These are phyloP conservation scores for Symbiodinium natans DNA, from an alignment of 73 alveolate genomes.

Conservation along the genomic window DNA sequence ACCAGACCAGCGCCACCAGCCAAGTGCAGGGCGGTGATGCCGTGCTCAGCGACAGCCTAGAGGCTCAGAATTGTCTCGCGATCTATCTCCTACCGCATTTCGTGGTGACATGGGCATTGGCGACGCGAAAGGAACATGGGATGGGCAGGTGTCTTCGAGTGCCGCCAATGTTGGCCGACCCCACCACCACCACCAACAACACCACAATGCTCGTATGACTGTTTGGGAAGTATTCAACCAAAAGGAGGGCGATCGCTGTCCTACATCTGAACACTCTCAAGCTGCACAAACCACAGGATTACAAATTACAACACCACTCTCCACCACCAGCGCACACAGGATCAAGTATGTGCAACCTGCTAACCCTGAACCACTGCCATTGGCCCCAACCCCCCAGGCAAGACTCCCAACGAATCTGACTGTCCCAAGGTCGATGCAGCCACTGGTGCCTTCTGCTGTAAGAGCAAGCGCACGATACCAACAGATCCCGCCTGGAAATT, in stretches of 20 bases:
- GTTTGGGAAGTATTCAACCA: too few relatives aligned
- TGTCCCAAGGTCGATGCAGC: background rate
- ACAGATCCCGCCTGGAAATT: background rate
- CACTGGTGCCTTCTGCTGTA: background rate
- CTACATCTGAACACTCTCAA: background rate
- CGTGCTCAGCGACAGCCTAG: slow-evolving; percentile 48
- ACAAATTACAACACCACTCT: background rate
- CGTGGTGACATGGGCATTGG: too few relatives aligned
- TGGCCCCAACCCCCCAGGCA: background rate
- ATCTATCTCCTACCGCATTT: too few relatives aligned
- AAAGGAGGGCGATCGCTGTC: background rate
- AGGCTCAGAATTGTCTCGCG: too few relatives aligned
- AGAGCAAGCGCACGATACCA: background rate
- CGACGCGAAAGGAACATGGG: too few relatives aligned
- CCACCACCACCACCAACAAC: too few relatives aligned
- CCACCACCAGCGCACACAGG: background rate
- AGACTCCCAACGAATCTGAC: too few relatives aligned
- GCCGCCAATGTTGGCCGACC: too few relatives aligned
- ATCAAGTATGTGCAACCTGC: background rate
- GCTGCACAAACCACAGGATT: too few relatives aligned
- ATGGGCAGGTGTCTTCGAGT: too few relatives aligned
- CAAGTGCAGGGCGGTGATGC: slow-evolving; percentile 36
- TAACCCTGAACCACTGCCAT: background rate
- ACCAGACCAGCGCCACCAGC: slow-evolving; percentile 54
- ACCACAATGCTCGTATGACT: too few relatives aligned